A percentile compares a stretch with the other conserved stretches of the same genome.
These are phyloP conservation scores for Pleomassaria siparia DNA, from an alignment of 2,329 filamentous ascomycete species.

Conservation along the genomic window DNA sequence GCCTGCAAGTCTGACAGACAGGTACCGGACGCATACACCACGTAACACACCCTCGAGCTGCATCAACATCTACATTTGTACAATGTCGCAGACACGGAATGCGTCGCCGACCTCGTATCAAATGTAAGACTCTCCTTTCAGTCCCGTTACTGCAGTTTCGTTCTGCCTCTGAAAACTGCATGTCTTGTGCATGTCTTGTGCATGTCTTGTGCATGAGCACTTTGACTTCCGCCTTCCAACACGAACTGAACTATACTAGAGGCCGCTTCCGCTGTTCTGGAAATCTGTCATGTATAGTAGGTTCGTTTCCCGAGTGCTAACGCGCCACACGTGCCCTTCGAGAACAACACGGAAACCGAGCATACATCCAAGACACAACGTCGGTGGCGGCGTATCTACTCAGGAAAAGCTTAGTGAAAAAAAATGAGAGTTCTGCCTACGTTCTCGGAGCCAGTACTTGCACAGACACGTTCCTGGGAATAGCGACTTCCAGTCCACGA, in stretches of 20 bases:
- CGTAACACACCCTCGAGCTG: neutral
- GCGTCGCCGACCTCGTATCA: neutral
- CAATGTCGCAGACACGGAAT: neutral
- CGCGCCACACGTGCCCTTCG: neutral
- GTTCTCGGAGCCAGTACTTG: neutral
- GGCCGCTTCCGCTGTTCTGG: neutral
- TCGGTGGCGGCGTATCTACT: neutral
- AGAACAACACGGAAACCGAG: slow-evolving; percentile 1
- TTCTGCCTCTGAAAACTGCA: neutral
- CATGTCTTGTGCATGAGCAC: neutral
- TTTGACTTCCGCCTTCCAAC: neutral
- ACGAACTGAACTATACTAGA: neutral
- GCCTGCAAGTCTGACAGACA: neutral
- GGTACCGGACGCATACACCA: neutral
- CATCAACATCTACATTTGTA: neutral
- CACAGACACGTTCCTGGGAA: neutral
- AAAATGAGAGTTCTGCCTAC: neutral
- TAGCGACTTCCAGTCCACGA: neutral
- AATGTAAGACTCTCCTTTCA: neutral
- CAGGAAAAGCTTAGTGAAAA: neutral
- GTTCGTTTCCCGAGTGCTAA: slow-evolving; percentile 3
- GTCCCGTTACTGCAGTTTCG: neutral
- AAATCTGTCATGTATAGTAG: neutral
- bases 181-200: neutral
- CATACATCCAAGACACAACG: neutral